Evolutionary conservation across 2,329 filamentous ascomycete genomes (phyloP).

Genomic region (Pseudogymnoascus sp.): DNA sequence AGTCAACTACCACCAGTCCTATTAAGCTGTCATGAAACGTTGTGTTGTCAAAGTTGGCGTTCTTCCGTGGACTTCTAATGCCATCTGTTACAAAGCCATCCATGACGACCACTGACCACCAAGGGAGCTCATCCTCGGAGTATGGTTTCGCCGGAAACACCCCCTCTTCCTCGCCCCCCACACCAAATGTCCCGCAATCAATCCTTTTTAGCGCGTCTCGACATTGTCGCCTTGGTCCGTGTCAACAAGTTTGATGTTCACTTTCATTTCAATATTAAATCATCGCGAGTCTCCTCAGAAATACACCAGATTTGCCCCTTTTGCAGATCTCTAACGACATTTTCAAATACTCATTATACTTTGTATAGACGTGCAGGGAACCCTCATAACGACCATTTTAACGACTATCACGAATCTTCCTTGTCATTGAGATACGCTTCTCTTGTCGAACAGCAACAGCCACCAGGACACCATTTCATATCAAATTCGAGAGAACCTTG

Average conservation of each 20-base stretch:
- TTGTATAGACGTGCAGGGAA: conserved; percentile 1
- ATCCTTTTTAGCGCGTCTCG: conserved; percentile 8
- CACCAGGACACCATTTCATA: neutral
- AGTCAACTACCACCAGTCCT: neutral
- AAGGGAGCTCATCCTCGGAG: neutral
- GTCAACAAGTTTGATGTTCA: conserved; percentile 6
- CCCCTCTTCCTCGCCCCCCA: conserved; percentile 1
- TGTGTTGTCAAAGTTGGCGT: conserved; percentile 1
- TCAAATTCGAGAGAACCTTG: neutral
- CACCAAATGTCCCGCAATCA: conserved; percentile 6
- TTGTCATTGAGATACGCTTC: conserved; percentile 7
- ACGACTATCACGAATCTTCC: conserved; percentile 11
- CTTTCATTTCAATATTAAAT: conserved; percentile 5
- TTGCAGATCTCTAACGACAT: conserved; percentile 1
- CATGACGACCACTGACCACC: neutral
- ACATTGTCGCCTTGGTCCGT: conserved; percentile 6
- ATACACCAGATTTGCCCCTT: neutral
- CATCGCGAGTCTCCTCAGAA: neutral
- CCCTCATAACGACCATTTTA: conserved; percentile 3
- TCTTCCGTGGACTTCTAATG: conserved; percentile 4
- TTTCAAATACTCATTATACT: conserved; percentile 4
- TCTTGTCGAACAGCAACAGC: neutral
- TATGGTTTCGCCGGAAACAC: neutral
- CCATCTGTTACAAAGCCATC: conserved; percentile 6
- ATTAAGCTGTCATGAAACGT: neutral